Evolutionary conservation across 805 yeast genomes (phyloP), one percentile per base, ranked within the genome.

Genomic region (Candida incommunis): DNA sequence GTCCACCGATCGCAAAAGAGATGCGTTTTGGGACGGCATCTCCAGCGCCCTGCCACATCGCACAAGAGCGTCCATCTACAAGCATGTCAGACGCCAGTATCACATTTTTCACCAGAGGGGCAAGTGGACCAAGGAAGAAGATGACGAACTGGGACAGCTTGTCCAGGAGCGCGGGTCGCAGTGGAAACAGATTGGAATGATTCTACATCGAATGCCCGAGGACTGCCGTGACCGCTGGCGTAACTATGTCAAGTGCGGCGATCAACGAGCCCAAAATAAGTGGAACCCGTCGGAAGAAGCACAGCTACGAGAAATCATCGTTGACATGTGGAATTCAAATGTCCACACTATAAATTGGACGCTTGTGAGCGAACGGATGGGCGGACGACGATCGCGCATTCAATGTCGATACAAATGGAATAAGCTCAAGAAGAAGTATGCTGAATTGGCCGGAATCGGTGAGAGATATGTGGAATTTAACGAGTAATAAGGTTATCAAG

Each of bases 181-280:
- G 57, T 90, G 97, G 97, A 85, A 85, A 53, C 68, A 70, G 35
- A 83, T 90, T 48, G 96, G 96, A 4, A 72, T 72, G 44, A 66
- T 68, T 4, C 69, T 90, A 75, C 85, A 83, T 13, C 70, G 97
- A 55, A 90, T 90, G 97, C 96, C 97, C 0, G 97, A 90, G 58
- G 97, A 90, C 64, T 88, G 96, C 62, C 73, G 97, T 54, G 97
- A 90, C 61, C 71, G 97, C 54, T 90, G 95, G 95, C 72, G 97
- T 62, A 90, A 90, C 60, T 90, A 88, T 59, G 82, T 88, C 50
- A 88, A 88, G 61, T 90, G 96, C 66, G 96, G 96, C 22, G 69
- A 69, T 16, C 75, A 75, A 45, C 70, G 96, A 51, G 76, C 78
- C 5, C 72, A 75, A 43, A 82, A 83, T 60, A 84, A 82, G 58